A percentile compares a stretch with the other conserved stretches of the same genome.
Evolutionary conservation across 768 basidiomycete genomes (phyloP).

Genomic region (Suillus fuscotomentosus): DNA sequence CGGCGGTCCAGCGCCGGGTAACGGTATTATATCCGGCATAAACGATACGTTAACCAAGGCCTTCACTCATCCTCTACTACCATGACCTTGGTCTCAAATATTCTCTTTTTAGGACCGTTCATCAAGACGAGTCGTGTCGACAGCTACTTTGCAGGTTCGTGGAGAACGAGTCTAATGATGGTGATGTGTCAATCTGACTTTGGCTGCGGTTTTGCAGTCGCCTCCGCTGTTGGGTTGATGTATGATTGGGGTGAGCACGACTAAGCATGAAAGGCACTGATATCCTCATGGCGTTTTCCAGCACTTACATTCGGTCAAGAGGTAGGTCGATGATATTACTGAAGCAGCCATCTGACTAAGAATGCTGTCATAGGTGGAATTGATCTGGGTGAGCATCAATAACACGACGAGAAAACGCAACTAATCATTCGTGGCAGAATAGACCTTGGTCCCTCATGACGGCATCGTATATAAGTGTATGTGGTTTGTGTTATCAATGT

Average conservation of each 20-base stretch:
- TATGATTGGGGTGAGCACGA: neutral
- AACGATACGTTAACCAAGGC: neutral
- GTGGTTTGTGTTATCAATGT: neutral
- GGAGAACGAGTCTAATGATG: neutral
- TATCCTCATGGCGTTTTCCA: neutral
- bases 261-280: neutral
- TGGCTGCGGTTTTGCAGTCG: neutral
- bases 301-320: neutral
- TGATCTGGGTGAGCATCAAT: neutral
- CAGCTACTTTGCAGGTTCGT: neutral
- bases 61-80: neutral
- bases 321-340: neutral
- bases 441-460: neutral
- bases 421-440: neutral
- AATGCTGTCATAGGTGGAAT: neutral
- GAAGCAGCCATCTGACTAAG: neutral
- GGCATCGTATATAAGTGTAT: neutral
- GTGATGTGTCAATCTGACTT: neutral
- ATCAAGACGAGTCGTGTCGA: neutral
- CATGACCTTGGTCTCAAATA: neutral
- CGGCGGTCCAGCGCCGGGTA: neutral
- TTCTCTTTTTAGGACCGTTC: neutral
- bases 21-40: neutral
- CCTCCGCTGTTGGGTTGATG: neutral
- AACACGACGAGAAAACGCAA: neutral